Percentiles rank a stretch among this genome's conserved stretches.
These are phyloP conservation scores for Trichoderma citrinoviride DNA, from an alignment of 2,329 filamentous ascomycete genomes.

Conservation along the genomic window DNA sequence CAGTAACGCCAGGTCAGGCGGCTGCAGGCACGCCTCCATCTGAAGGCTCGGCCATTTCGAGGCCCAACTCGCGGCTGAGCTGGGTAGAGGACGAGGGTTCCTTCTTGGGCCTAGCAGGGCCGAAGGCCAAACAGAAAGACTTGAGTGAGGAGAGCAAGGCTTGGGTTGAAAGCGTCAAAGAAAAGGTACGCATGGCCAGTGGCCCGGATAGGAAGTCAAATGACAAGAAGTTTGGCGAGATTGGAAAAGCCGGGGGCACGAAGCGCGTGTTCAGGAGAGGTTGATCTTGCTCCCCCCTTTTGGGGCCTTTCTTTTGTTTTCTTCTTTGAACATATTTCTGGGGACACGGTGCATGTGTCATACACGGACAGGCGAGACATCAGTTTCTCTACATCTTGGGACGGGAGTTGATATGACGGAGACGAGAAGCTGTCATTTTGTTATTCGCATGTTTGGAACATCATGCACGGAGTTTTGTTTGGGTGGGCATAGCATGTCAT, in stretches of 20 bases:
- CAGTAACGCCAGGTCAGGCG: slow-evolving; percentile 35
- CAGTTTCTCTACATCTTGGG: slow-evolving; percentile 6
- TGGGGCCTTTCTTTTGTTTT: background rate
- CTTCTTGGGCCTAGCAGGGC: slow-evolving; percentile 67
- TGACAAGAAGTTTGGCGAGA: slow-evolving; percentile 58
- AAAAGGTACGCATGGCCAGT: slow-evolving; percentile 71
- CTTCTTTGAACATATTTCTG: background rate
- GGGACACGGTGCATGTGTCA: background rate
- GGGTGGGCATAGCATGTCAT: slow-evolving; percentile 23
- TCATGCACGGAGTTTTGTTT: slow-evolving; percentile 21
- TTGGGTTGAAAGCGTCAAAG: slow-evolving; percentile 82
- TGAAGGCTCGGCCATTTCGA: slow-evolving; percentile 45
- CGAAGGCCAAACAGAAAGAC: slow-evolving; percentile 60
- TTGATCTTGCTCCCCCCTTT: background rate
- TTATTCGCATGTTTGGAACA: slow-evolving; percentile 7
- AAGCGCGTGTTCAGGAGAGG: slow-evolving; percentile 64
- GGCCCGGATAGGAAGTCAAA: slow-evolving; percentile 46
- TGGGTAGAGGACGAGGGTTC: slow-evolving; percentile 60
- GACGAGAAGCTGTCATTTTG: slow-evolving; percentile 6
- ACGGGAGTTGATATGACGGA: slow-evolving; percentile 5
- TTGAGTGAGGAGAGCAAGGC: slow-evolving; percentile 71
- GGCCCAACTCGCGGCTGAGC: slow-evolving; percentile 52
- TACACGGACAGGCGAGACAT: slow-evolving; percentile 2
- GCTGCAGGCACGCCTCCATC: slow-evolving; percentile 45
- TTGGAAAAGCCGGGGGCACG: slow-evolving; percentile 70